Evolutionary conservation across 495 filamentous ascomycete genomes (phyloP).

Genomic region (Emericellopsis terricola): DNA sequence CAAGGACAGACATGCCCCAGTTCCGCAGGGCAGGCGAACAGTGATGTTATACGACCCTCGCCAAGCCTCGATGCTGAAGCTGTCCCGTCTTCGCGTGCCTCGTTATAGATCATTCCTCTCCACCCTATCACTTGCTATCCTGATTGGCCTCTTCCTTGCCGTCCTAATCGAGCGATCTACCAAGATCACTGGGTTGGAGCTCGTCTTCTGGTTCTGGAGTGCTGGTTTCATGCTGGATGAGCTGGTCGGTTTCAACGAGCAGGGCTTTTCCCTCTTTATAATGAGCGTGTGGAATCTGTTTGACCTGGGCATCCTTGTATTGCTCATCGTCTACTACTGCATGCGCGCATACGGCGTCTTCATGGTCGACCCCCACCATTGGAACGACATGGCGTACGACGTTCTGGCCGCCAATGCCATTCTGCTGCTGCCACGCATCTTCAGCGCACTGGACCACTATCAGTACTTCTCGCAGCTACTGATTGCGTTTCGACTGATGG

Average conservation of each 20-base stretch:
- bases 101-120: slow-evolving; percentile 80
- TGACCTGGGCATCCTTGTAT: slow-evolving; percentile 71
- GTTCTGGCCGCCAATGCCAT: slow-evolving; percentile 78
- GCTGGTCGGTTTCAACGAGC: slow-evolving; percentile 79
- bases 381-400: slow-evolving; percentile 74
- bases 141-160: slow-evolving; percentile 68
- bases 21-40: slow-evolving; percentile 39
- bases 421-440: slow-evolving; percentile 74
- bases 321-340: slow-evolving; percentile 74
- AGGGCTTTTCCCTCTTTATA: slow-evolving; percentile 84
- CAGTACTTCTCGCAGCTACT: slow-evolving; percentile 87
- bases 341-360: slow-evolving; percentile 75
- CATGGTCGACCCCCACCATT: slow-evolving; percentile 46
- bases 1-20: slow-evolving; percentile 16
- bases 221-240: slow-evolving; percentile 95
- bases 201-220: slow-evolving; percentile 93
- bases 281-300: slow-evolving; percentile 97
- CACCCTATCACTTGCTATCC: slow-evolving; percentile 61
- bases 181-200: slow-evolving; percentile 60
- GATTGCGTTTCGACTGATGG: slow-evolving; percentile 87
- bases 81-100: slow-evolving; percentile 75
- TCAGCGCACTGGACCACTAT: slow-evolving; percentile 83
- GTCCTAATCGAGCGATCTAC: slow-evolving; percentile 52
- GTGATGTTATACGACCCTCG: slow-evolving; percentile 80
- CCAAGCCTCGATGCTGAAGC: slow-evolving; percentile 76